Base-by-base conservation (phyloP, 164 flowering plant genomes). In the Nymphaea thermarum region DNA sequence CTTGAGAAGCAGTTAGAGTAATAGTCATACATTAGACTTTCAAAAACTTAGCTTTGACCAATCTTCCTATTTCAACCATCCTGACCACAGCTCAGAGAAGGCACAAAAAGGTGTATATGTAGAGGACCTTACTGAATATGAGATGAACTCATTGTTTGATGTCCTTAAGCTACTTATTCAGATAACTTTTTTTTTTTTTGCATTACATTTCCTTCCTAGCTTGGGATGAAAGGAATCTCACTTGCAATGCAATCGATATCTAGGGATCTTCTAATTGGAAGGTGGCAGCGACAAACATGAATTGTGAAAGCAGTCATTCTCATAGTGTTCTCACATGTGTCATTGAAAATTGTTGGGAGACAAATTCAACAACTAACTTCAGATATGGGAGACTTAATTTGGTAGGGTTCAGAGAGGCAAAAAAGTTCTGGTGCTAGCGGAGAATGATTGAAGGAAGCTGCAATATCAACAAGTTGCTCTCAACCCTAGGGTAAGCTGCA, bases 401-500 rank as follows among this genome's bases (percentile, higher is more conserved):
- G 65, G 99, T 95, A 62, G 99, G 99, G 99, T 70, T 95, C 99
- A 55, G 99, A 95, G 77, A 95, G 99, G 90, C 99, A 95, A 80
- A 95, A 95, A 76, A 76, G 87, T 62, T 92, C 99, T 53, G 99
- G 99, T 65, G 98, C 99, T 71, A 98, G 90, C 76, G 99, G 98
- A 18, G 99, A 92, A 68, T 93, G 99, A 43, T 74, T 95, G 55
- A 95, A 88, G 77, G 99, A 95, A 80, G 99, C 99, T 65, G 98
- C 96, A 95, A 80, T 66, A 95, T 92, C 65, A 95, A 92, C 71
- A 92, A 89, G 82, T 95, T 98, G 3, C 73, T 95, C 68, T 95
- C 99, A 41, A 87, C 96, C 47, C 76, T 95, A 10, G 99, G 98
- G 99, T 91, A 87, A 2, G 43, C 44, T 8, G 7, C 4, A 8